Evolutionary conservation across 768 basidiomycete species (phyloP).

Genomic region (Lactarius evosmus): DNA sequence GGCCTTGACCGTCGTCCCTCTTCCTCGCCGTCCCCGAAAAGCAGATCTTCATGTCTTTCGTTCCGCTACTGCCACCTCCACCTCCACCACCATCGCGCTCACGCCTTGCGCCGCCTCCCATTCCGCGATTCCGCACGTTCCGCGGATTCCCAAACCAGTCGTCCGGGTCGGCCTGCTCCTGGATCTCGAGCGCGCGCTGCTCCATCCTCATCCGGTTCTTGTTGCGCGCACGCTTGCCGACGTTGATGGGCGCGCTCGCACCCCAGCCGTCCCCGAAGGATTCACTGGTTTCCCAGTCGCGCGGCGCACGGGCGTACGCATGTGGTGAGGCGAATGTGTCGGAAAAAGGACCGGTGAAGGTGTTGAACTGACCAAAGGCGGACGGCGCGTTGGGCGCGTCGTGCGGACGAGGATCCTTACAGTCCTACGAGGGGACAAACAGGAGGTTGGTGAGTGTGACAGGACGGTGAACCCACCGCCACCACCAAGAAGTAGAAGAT

Average conservation of each 20-base stretch:
- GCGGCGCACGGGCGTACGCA: conserved; percentile 33
- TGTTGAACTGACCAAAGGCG: conserved; percentile 64
- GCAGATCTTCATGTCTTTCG: conserved; percentile 29
- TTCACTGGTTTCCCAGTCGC: conserved; percentile 44
- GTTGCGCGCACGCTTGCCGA: conserved; percentile 61
- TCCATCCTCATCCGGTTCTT: conserved; percentile 58
- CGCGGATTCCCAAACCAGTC: conserved; percentile 61
- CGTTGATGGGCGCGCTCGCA: conserved; percentile 49
- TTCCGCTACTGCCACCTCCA: conserved; percentile 36
- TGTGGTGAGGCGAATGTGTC: conserved; percentile 33
- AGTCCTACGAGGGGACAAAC: conserved; percentile 47
- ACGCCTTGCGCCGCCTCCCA: conserved; percentile 31
- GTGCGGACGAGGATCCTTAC: conserved; percentile 43
- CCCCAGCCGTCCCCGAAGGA: conserved; percentile 47
- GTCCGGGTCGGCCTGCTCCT: conserved; percentile 51
- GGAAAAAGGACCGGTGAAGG: conserved; percentile 60
- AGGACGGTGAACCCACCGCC: too few relatives aligned
- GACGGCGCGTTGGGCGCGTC: conserved; percentile 53
- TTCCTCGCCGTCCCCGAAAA: conserved; percentile 26
- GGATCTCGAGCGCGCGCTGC: conserved; percentile 44
- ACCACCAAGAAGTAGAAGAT: neutral
- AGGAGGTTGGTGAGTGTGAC: neutral
- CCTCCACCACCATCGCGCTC: conserved; percentile 23
- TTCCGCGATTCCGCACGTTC: conserved; percentile 34
- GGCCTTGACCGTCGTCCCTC: conserved; percentile 14